phyloP scores from a whole-genome alignment of 1,284 basidiomycete species.

The Ganoderma leucocontextum region DNA sequence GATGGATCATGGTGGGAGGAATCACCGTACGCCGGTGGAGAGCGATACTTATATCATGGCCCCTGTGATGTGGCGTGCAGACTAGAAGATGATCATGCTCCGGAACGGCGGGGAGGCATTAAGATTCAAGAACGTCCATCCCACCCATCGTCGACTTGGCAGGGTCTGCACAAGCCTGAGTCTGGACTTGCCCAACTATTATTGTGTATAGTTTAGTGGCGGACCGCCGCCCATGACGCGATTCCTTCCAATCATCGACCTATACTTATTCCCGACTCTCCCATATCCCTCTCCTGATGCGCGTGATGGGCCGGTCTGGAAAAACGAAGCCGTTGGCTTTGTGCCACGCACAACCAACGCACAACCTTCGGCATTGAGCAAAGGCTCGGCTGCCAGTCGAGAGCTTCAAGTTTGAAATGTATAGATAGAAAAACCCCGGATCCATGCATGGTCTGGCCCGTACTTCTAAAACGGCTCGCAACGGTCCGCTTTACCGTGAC shows the following conservation, averaged over 20 bases:
- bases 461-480: no score
- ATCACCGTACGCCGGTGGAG: background rate
- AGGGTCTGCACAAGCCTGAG: background rate
- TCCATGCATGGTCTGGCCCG: no score
- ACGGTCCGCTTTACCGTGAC: no score
- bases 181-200: background rate
- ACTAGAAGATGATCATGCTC: background rate
- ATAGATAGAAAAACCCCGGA: no score
- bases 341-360: background rate
- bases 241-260: background rate
- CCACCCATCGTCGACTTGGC: background rate
- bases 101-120: background rate
- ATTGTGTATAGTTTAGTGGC: background rate
- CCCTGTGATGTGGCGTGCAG: constrained; percentile 1
- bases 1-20: no score
- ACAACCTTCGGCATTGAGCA: no score
- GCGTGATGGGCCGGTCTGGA: background rate
- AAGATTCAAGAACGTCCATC: background rate
- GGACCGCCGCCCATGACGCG: background rate
- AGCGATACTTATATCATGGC: constrained; percentile 1
- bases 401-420: background rate
- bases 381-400: background rate
- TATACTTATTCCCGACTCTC: background rate
- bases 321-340: background rate
- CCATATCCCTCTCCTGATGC: background rate